Evolutionary conservation across 176 grass and related monocot genomes (phyloP).

Genomic region (Oryza coarctata): DNA sequence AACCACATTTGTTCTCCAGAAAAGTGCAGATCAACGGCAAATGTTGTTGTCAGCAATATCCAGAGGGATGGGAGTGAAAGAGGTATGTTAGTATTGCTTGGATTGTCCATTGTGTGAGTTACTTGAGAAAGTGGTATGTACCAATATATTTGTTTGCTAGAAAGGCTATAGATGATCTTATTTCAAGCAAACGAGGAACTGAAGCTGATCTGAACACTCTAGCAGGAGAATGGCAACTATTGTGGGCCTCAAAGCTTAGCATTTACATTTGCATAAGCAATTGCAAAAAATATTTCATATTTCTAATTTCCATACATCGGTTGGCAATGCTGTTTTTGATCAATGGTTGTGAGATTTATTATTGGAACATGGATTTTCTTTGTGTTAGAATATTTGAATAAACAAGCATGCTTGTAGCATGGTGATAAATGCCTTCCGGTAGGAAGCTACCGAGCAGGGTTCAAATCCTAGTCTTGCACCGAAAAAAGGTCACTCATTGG

Average conservation of each 20-base stretch:
- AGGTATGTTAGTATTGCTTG: conserved; percentile 45
- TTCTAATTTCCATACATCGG: background rate
- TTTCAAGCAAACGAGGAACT: conserved; percentile 39
- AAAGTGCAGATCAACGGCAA: conserved; percentile 74
- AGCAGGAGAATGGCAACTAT: conserved; percentile 83
- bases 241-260: conserved; percentile 81
- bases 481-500: no score
- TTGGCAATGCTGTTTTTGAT: background rate
- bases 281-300: background rate
- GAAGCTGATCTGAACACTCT: conserved; percentile 53
- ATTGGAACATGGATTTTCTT: background rate
- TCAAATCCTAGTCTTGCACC: no score
- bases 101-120: background rate
- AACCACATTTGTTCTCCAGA: conserved; percentile 94
- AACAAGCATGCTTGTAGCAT: no score
- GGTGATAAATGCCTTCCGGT: no score
- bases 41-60: conserved; percentile 77
- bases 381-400: background rate
- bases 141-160: conserved; percentile 28
- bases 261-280: conserved; percentile 9
- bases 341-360: background rate
- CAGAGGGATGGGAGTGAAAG: conserved; percentile 45
- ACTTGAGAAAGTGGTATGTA: conserved; percentile 13
- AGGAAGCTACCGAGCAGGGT: no score
- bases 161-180: conserved; percentile 72